These are phyloP conservation scores for Suhomyces vadensis DNA, from an alignment of 805 yeast genomes.

Conservation along the genomic window DNA sequence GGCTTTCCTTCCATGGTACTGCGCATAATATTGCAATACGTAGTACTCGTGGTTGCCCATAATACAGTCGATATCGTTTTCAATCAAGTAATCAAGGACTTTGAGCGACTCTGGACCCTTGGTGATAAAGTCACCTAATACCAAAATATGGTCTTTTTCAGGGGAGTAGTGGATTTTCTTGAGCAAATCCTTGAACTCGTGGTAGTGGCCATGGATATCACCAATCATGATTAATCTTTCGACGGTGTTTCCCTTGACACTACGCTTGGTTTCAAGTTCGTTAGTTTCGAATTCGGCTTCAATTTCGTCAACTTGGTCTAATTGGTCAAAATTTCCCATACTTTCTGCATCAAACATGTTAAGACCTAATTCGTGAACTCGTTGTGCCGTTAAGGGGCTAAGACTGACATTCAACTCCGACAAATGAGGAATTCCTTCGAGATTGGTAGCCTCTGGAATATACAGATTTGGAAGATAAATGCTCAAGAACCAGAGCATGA, in stretches of 20 bases:
- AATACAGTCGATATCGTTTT: conserved; percentile 65
- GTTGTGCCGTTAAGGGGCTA: conserved; percentile 22
- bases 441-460: conserved; percentile 33
- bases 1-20: conserved; percentile 49
- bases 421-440: conserved; percentile 28
- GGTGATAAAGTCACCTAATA: conserved; percentile 82
- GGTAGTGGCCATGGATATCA: conserved; percentile 82
- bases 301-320: too few relatives aligned
- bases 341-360: conserved; percentile 1
- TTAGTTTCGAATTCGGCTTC: conserved; percentile 4
- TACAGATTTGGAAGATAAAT: conserved; percentile 34
- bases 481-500: conserved; percentile 30
- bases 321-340: too few relatives aligned
- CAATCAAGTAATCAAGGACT: conserved; percentile 58
- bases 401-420: conserved; percentile 25
- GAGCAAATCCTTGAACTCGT: conserved; percentile 55
- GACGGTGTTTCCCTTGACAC: too few relatives aligned
- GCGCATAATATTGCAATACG: conserved; percentile 64
- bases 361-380: conserved; percentile 19
- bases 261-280: neutral
- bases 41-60: conserved; percentile 89
- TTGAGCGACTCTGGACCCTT: conserved; percentile 79
- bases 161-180: conserved; percentile 47
- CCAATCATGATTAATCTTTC: conserved; percentile 72
- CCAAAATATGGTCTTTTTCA: conserved; percentile 56